A percentile compares a stretch with the other conserved stretches of the same genome.
phyloP scores from a whole-genome alignment of 306 rosid species.

The Castanea mollissima region DNA sequence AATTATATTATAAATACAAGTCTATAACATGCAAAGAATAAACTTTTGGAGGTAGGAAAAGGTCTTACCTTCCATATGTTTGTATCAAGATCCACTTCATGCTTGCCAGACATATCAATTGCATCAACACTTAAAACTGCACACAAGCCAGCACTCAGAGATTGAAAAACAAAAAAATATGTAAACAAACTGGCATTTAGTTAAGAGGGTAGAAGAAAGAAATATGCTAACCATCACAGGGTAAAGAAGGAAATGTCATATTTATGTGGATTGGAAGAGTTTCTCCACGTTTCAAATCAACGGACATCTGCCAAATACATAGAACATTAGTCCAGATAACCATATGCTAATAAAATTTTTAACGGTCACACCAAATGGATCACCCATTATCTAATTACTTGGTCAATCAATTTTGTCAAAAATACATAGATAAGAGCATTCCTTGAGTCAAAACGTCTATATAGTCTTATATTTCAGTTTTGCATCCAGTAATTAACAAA shows the following conservation, averaged over 20 bases:
- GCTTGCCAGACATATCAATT: slow-evolving; percentile 97
- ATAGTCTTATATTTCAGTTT: slow-evolving; percentile 4
- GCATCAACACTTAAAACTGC: slow-evolving; percentile 95
- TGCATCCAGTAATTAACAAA: background rate
- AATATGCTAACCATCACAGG: slow-evolving; percentile 79
- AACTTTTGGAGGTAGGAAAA: background rate
- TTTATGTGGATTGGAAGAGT: slow-evolving; percentile 96
- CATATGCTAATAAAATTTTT: background rate
- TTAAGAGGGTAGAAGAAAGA: slow-evolving; percentile 16
- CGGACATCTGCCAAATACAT: slow-evolving; percentile 73
- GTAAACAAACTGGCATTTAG: slow-evolving; percentile 6
- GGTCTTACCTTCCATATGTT: slow-evolving; percentile 88
- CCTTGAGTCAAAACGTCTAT: background rate
- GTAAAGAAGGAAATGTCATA: slow-evolving; percentile 89
- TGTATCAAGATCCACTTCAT: slow-evolving; percentile 98
- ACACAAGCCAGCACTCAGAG: slow-evolving; percentile 19
- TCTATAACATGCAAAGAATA: background rate
- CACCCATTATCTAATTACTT: background rate
- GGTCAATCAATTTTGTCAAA: background rate
- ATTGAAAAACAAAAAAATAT: background rate
- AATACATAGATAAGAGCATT: background rate
- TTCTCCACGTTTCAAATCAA: slow-evolving; percentile 92
- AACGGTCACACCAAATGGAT: background rate
- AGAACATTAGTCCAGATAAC: background rate
- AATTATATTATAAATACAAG: background rate